phyloP scores from a whole-genome alignment of 257 asterid species.

The Solanum dulcamara region DNA sequence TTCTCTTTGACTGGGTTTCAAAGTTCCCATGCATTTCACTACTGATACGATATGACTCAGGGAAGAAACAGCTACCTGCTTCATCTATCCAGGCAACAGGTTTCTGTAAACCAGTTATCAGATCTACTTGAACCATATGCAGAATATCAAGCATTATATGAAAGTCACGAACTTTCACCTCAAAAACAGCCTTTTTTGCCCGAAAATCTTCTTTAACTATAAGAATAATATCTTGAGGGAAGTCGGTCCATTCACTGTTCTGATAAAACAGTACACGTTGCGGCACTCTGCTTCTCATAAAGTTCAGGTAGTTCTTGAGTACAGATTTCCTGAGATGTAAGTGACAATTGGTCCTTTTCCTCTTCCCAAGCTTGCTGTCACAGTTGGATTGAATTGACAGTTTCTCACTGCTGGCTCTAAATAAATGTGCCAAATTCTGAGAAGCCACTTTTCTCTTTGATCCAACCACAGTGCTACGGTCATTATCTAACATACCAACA shows the following conservation, averaged over 20 bases:
- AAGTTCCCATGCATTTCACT: constrained; percentile 14
- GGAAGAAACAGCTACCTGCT: constrained; percentile 60
- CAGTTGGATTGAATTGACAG: constrained; percentile 26
- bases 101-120: constrained; percentile 42
- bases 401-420: constrained; percentile 25
- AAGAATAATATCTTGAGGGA: constrained; percentile 41
- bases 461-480: constrained; percentile 23
- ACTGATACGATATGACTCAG: constrained; percentile 37
- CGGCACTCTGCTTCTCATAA: constrained; percentile 46
- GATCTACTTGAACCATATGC: constrained; percentile 54
- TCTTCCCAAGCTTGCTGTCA: constrained; percentile 28
- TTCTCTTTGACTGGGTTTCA: constrained; percentile 15
- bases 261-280: constrained; percentile 57
- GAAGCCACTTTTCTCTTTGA: constrained; percentile 52
- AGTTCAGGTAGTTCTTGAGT: constrained; percentile 40
- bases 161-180: constrained; percentile 37
- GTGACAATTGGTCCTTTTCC: constrained; percentile 23
- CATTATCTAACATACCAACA: constrained; percentile 68
- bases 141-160: constrained; percentile 48
- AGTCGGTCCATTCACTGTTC: constrained; percentile 67
- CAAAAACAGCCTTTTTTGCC: constrained; percentile 36
- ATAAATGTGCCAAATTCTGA: constrained; percentile 12
- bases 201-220: constrained; percentile 42
- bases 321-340: constrained; percentile 21
- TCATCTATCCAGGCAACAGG: constrained; percentile 93